Conservation (phyloP, 2,329 filamentous ascomycete genomes). For the Aspergillus tanneri region DNA sequence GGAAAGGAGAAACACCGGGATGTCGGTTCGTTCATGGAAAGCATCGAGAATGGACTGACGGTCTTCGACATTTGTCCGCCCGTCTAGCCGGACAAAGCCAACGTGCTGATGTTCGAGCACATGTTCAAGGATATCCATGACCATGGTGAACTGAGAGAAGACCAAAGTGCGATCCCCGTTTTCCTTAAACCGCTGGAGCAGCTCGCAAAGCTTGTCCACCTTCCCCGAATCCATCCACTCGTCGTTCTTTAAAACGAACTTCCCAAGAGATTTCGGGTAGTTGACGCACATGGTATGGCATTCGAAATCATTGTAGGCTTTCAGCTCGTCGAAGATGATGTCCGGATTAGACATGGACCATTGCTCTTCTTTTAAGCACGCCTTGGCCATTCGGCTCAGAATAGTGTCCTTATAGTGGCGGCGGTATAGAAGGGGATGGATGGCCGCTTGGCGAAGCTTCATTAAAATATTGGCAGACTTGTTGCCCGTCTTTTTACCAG, state of each 20-base stretch:
- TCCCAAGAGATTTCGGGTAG: conserved; percentile 53
- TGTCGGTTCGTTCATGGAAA: conserved; percentile 72
- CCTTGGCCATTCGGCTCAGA: conserved; percentile 73
- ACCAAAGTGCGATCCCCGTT: conserved; percentile 86
- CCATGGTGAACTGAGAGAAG: conserved; percentile 89
- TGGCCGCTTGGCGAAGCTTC: conserved; percentile 86
- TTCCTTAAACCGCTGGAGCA: conserved; percentile 69
- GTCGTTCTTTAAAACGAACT: conserved; percentile 58
- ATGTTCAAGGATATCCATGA: conserved; percentile 85
- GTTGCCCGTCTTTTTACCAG: conserved; percentile 54
- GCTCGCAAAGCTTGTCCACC: conserved; percentile 72
- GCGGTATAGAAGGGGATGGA: conserved; percentile 86
- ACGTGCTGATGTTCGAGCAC: conserved; percentile 73
- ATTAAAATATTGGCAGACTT: conserved; percentile 71
- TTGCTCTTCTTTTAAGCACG: conserved; percentile 68
- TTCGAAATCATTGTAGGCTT: conserved; percentile 60
- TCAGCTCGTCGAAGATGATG: conserved; percentile 55
- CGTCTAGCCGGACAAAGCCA: conserved; percentile 81
- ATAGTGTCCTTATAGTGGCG: conserved; percentile 73
- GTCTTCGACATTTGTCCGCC: conserved; percentile 74
- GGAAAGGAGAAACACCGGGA: conserved; percentile 88
- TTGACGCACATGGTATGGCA: conserved; percentile 59
- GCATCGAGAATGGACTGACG: conserved; percentile 86
- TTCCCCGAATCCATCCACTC: conserved; percentile 79
- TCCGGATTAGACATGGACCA: conserved; percentile 52